Conservation (phyloP, 495 filamentous ascomycete species). For the Achaetomiella virescens region DNA sequence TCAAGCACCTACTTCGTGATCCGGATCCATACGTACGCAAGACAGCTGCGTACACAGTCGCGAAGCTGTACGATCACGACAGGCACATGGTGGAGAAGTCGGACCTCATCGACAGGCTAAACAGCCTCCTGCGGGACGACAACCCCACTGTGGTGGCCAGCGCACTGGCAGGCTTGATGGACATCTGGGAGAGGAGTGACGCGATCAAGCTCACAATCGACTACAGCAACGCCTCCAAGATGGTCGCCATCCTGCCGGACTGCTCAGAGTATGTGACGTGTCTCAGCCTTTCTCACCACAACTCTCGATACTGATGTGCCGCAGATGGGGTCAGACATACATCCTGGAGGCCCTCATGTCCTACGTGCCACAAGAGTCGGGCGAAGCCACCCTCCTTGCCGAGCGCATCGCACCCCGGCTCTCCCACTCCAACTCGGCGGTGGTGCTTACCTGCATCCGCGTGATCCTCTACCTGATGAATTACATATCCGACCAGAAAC, state of each 20-base stretch:
- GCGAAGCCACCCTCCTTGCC: constrained; percentile 81
- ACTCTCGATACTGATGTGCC: constrained; percentile 22
- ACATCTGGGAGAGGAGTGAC: constrained; percentile 98
- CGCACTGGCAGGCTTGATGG: constrained; percentile 84
- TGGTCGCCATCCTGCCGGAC: constrained; percentile 92
- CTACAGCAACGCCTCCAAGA: constrained; percentile 92
- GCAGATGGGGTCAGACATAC: constrained; percentile 96
- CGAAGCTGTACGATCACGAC: constrained; percentile 97
- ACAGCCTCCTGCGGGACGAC: constrained; percentile 84
- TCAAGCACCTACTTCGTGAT: constrained; percentile 80
- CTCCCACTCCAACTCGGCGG: constrained; percentile 92
- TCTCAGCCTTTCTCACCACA: neutral
- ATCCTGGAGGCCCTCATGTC: constrained; percentile 98
- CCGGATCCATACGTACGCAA: constrained; percentile 95
- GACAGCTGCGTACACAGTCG: constrained; percentile 92
- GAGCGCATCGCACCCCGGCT: constrained; percentile 90
- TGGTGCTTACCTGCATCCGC: constrained; percentile 91
- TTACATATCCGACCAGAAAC: constrained; percentile 91
- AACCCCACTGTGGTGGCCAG: constrained; percentile 97
- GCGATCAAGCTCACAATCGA: constrained; percentile 97
- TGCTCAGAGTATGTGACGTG: constrained; percentile 79
- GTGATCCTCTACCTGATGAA: constrained; percentile 98
- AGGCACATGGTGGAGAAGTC: constrained; percentile 80
- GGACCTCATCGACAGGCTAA: constrained; percentile 88
- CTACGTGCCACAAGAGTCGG: constrained; percentile 87